phyloP scores from a whole-genome alignment of 176 grass and related monocot species.

The Rhynchospora tenuis region DNA sequence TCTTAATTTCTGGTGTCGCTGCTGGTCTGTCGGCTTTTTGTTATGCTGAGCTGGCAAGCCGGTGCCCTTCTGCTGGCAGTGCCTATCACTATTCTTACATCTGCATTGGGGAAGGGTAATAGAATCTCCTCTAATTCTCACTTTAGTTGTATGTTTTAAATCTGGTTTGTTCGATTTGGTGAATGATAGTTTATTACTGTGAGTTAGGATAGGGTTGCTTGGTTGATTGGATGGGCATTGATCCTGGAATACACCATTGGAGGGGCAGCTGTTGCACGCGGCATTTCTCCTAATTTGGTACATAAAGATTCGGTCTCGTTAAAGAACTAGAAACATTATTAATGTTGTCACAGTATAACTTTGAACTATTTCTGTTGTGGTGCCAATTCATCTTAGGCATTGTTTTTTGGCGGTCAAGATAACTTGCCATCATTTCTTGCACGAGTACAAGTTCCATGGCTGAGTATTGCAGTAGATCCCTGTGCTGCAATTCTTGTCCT shows the following conservation, averaged over 20 bases:
- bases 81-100: slow-evolving; percentile 94
- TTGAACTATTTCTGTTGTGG: not conserved
- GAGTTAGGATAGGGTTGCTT: slow-evolving; percentile 50
- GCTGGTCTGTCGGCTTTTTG: slow-evolving; percentile 77
- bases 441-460: slow-evolving; percentile 52
- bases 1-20: slow-evolving; percentile 74
- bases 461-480: slow-evolving; percentile 62
- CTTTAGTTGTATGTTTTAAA: not conserved
- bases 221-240: slow-evolving; percentile 92
- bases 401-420: slow-evolving; percentile 86
- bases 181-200: slow-evolving; percentile 27
- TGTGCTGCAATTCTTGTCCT: slow-evolving; percentile 93
- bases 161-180: not conserved
- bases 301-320: not conserved
- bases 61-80: slow-evolving; percentile 83
- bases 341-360: not conserved
- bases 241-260: slow-evolving; percentile 92
- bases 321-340: not conserved
- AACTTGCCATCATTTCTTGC: slow-evolving; percentile 66
- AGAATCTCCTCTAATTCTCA: not conserved
- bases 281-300: slow-evolving; percentile 91
- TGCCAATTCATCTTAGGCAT: slow-evolving; percentile 32
- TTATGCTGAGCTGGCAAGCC: slow-evolving; percentile 85
- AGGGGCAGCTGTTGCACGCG: slow-evolving; percentile 78
- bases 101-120: slow-evolving; percentile 89